Percentiles rank a stretch among this genome's conserved stretches.
phyloP scores from a whole-genome alignment of 1,284 basidiomycete genomes.

The Anthracocystis walkeri region DNA sequence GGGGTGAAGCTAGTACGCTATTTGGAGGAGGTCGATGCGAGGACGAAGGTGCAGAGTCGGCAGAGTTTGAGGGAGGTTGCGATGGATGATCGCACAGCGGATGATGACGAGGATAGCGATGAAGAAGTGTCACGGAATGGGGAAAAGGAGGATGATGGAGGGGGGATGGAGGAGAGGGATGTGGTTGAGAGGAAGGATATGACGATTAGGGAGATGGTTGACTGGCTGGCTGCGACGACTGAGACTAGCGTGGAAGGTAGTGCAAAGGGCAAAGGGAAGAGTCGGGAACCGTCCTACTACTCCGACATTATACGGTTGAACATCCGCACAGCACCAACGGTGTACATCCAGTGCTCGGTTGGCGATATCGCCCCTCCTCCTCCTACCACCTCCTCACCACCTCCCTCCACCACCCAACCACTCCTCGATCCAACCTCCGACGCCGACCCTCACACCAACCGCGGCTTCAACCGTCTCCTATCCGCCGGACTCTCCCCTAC shows the following conservation, averaged over 20 bases:
- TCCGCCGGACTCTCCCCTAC: slow-evolving; percentile 26
- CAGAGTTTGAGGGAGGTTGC: slow-evolving; percentile 26
- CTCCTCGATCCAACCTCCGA: neutral
- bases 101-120: slow-evolving; percentile 4
- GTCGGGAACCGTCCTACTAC: slow-evolving; percentile 23
- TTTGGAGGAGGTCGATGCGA: slow-evolving; percentile 44
- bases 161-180: slow-evolving; percentile 1
- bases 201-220: slow-evolving; percentile 23
- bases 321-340: slow-evolving; percentile 29
- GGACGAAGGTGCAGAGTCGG: slow-evolving; percentile 23
- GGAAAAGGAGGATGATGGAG: neutral
- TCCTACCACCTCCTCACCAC: neutral
- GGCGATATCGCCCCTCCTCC: slow-evolving; percentile 20
- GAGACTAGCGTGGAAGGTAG: neutral
- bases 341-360: slow-evolving; percentile 52
- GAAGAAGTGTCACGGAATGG: neutral
- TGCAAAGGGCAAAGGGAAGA: slow-evolving; percentile 36
- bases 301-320: slow-evolving; percentile 19
- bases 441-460: slow-evolving; percentile 7
- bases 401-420: neutral
- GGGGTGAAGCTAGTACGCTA: slow-evolving; percentile 48
- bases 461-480: slow-evolving; percentile 47
- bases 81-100: neutral
- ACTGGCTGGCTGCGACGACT: slow-evolving; percentile 7
- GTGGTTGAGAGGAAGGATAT: slow-evolving; percentile 20